Evolutionary conservation across 2,329 filamentous ascomycete genomes (phyloP), one percentile per base, ranked within the genome.

Genomic region (Aplosporella prunicola): DNA sequence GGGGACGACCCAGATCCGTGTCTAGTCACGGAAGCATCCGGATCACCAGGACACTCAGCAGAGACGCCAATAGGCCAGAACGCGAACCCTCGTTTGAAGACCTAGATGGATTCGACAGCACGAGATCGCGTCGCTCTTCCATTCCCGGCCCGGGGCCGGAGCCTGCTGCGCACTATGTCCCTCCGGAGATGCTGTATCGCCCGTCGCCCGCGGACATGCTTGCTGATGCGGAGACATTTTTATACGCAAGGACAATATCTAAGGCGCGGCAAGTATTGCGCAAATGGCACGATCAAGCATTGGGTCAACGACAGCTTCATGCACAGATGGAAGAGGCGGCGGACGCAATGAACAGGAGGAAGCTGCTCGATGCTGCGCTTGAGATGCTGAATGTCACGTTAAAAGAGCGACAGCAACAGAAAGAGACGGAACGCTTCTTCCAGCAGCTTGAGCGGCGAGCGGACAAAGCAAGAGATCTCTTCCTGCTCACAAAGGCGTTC

Each of bases 401-500:
- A 6, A 27, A 32, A n/a, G 32, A 16, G 11, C 35, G 28, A 13
- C 23, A 25, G 13, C 30, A 32, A 22, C 24, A 39, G 14, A 31
- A 23, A 16, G 34, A 35, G 11, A 38, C 31, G 13, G 30, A 40
- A 16, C 27, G 26, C 5, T 76, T 74, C 46, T 76, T 70, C 46
- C 62, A 62, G 13, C 66, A 68, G 32, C 60, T 78, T 11, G 75
- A 79, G 52, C 64, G 60, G 34, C 71, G 76, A 30, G 80, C 80
- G 20, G 66, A 63, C 1, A 71, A 73, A 46, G 78, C 79, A 30
- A 73, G 81, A 42, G 70, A 82, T 50, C 60, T 82, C 9, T 80
- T 76, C 47, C 64, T 85, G 5, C 57, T 80, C 40, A 72, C 69
- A 3, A 79, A 76, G 53, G 71, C 74, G 2, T 77, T 84, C 40